Base-by-base conservation (phyloP, 108 stramenopile genomes). In the Nannochloropsis salina region DNA sequence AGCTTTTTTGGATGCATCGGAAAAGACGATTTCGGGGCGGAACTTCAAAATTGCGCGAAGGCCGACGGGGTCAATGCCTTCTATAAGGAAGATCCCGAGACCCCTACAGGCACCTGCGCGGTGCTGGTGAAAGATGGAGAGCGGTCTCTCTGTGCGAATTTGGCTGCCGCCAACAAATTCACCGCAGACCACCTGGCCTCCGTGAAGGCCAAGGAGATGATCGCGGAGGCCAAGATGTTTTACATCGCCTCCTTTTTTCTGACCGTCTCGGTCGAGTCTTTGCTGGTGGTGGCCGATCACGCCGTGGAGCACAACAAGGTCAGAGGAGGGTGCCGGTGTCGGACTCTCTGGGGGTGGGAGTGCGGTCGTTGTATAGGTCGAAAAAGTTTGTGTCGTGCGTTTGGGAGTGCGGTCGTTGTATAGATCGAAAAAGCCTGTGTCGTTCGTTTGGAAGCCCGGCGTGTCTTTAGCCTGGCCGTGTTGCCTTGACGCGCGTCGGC, bases 181-280 rank as follows among this genome's bases (percentile, higher is more conserved):
- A 83, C 44, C 21, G 93, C 93, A 20, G 88, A 90, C 42, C 99
- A 99, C 90, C 92, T 98, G 87, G 95, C 95, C 83, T 95, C 96
- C n/a, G 93, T 91, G 10, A 92, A 93, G 87, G 94, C 96, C 31
- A 94, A 97, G 94, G 96, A 93, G 85, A 95, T 97, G 85, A 87
- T 97, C 82, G 92, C 92, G 44, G 84, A 93, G 84, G 95, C 97
- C 85, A 91, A 93, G 61, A 84, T 98, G 74, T 95, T 93, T 90
- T 99, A 99, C 93, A 92, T 92, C 91, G 98, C 99, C 43, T 97
- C 98, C 22, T 99, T 99, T 91, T 99, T 99, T 93, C 92, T 99
- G 87, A 99, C 99, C n/a, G 92, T 93, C 43, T 96, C 95, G 47
- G 95, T 97, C 79, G 97, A 97, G 43, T 87, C 94, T 87, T 92